These are phyloP conservation scores for Quercus parvula DNA, from an alignment of 306 rosid species.

Conservation along the genomic window DNA sequence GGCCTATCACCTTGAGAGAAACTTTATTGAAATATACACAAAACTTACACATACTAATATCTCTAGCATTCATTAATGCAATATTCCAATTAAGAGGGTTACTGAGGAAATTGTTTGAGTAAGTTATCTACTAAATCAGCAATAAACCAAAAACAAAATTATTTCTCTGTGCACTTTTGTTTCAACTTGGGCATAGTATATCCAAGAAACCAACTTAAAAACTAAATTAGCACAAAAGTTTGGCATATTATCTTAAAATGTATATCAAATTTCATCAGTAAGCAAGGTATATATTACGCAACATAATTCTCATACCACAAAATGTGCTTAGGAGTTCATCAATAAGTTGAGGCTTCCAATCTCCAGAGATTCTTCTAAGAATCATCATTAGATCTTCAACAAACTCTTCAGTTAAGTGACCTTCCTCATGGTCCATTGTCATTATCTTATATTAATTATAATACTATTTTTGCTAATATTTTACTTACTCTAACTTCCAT, in stretches of 20 bases:
- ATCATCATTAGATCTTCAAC: slow-evolving; percentile 38
- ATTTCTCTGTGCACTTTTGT: neutral
- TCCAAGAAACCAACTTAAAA: neutral
- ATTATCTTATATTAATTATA: too few species aligned
- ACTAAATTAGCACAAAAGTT: neutral
- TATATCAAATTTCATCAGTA: neutral
- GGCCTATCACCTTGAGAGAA: neutral
- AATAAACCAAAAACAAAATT: neutral
- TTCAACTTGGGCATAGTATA: neutral
- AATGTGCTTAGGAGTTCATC: slow-evolving; percentile 68
- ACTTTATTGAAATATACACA: too few species aligned
- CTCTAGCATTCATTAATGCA: neutral
- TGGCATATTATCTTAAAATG: neutral
- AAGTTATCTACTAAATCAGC: neutral
- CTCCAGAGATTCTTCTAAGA: slow-evolving; percentile 51
- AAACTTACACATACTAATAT: neutral
- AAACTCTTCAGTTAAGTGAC: too few species aligned
- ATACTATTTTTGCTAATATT: too few species aligned
- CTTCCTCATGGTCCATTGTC: too few species aligned
- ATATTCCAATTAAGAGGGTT: neutral
- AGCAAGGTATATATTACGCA: neutral
- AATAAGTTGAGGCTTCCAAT: slow-evolving; percentile 32
- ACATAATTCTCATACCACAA: slow-evolving; percentile 53
- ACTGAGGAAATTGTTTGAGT: neutral
- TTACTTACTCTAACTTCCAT: too few species aligned